Evolutionary conservation across 1,139 yeast species (phyloP).

Genomic region (Hemisphaericaspora subhashii): DNA sequence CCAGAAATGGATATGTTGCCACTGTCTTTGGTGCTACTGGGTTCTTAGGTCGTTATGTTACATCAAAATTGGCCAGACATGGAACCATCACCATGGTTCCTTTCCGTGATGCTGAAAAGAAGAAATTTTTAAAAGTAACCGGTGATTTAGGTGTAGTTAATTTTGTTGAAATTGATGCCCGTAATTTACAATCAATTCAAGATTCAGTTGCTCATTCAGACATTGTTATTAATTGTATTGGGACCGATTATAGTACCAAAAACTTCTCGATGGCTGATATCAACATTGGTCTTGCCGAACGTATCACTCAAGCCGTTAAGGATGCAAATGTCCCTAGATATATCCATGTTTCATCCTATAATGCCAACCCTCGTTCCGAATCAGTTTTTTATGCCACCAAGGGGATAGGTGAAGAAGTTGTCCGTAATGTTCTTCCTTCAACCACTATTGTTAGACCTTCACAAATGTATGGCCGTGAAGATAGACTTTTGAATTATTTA

Average conservation of each 20-base stretch:
- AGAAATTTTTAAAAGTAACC: conserved; percentile 75
- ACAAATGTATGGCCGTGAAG: conserved; percentile 78
- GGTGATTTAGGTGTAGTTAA: conserved; percentile 90
- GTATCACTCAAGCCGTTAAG: conserved; percentile 73
- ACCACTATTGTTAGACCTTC: conserved; percentile 87
- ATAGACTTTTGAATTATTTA: conserved; percentile 66
- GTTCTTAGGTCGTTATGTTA: conserved; percentile 71
- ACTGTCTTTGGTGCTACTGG: conserved; percentile 88
- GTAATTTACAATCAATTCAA: conserved; percentile 75
- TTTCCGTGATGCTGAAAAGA: conserved; percentile 76
- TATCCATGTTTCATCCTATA: conserved; percentile 78
- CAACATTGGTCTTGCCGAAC: conserved; percentile 73
- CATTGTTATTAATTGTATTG: conserved; percentile 78
- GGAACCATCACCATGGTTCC: conserved; percentile 81
- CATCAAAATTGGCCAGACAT: conserved; percentile 73
- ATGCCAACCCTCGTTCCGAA: conserved; percentile 68
- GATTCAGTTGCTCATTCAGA: conserved; percentile 81
- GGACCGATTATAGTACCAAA: conserved; percentile 76
- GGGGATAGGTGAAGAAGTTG: conserved; percentile 76
- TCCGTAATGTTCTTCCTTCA: conserved; percentile 66
- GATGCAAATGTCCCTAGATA: conserved; percentile 75
- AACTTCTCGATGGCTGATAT: conserved; percentile 82
- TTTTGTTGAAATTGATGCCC: conserved; percentile 78
- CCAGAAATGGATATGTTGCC: conserved; percentile 89
- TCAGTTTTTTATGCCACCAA: conserved; percentile 78